A percentile compares a stretch with the other conserved stretches of the same genome.
These are phyloP conservation scores for Letharia lupina DNA, from an alignment of 495 filamentous ascomycete species.

Conservation along the genomic window DNA sequence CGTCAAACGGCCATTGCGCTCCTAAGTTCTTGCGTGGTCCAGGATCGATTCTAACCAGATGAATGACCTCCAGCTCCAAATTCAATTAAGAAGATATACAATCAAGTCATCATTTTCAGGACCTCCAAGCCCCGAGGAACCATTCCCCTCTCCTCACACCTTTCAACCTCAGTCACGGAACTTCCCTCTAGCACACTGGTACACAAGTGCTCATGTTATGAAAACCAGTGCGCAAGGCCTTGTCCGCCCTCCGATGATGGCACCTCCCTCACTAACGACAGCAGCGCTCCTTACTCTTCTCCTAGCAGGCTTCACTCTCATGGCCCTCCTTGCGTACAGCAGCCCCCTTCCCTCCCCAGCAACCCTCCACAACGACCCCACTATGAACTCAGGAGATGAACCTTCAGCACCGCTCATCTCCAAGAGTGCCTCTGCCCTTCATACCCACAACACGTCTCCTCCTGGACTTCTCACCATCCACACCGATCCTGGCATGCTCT, in stretches of 20 bases:
- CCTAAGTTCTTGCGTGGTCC: neutral
- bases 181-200: neutral
- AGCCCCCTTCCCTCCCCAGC: neutral
- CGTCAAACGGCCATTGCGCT: neutral
- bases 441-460: neutral
- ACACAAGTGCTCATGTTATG: neutral
- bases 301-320: neutral
- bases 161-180: neutral
- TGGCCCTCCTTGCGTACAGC: neutral
- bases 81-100: neutral
- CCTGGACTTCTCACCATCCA: neutral
- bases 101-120: slow-evolving; percentile 4
- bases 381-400: neutral
- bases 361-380: neutral
- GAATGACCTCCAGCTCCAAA: neutral
- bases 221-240: neutral
- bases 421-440: neutral
- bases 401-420: neutral
- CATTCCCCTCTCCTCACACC: neutral
- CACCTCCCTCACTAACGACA: neutral
- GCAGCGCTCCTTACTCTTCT: neutral
- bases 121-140: neutral
- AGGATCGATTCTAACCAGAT: neutral
- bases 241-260: neutral
- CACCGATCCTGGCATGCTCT: neutral